Percentiles rank a stretch among this genome's conserved stretches.
Evolutionary conservation across 257 asterid species (phyloP).

Genomic region (Ilex asprella): DNA sequence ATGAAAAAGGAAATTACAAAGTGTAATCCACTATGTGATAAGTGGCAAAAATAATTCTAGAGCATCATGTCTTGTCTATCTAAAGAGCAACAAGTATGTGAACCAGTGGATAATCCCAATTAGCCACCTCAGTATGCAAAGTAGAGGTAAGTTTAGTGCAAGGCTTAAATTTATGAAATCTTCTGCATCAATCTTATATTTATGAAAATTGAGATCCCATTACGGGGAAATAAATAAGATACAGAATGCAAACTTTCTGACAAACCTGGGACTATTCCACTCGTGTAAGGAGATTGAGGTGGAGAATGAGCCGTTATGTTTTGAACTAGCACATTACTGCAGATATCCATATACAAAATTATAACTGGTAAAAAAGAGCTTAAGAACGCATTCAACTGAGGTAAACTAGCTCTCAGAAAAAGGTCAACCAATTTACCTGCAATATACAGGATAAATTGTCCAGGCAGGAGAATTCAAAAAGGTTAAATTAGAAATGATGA

Average conservation of each 20-base stretch:
- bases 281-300: conserved; percentile 70
- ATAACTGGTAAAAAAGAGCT: no score
- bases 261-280: conserved; percentile 91
- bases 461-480: conserved; percentile 88
- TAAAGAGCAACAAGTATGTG: no score
- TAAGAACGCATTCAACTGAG: neutral
- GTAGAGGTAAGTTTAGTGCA: no score
- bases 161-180: no score
- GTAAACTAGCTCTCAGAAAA: neutral
- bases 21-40: no score
- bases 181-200: no score
- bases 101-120: no score
- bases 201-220: no score
- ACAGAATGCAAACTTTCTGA: neutral
- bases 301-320: conserved; percentile 77
- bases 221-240: neutral
- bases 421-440: conserved; percentile 55
- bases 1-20: no score
- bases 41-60: no score
- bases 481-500: conserved; percentile 84
- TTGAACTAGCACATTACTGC: conserved; percentile 89
- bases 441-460: conserved; percentile 79
- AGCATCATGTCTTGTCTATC: no score
- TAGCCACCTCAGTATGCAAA: no score
- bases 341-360: neutral